Base-by-base conservation (phyloP, 345 rosid genomes). In the Lepidium sativum region DNA sequence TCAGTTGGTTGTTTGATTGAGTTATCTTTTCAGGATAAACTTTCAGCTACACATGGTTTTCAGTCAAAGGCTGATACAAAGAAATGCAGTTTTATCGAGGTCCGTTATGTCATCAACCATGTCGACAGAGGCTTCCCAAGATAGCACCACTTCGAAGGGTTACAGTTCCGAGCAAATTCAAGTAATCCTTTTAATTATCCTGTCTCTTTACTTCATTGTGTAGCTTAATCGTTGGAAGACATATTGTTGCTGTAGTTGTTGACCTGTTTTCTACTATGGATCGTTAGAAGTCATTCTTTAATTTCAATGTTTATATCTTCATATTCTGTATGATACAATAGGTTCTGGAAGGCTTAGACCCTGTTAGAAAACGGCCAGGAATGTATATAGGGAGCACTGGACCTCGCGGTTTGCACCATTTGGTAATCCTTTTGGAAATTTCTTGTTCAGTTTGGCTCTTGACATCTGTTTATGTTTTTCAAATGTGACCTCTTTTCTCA, bases 351-450 rank as follows among this genome's bases (percentile, higher is more conserved):
- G 99, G 99, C 6, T 79, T 95, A 34, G 99, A 95, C 44, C 95
- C 99, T 48, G 99, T 95, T 5, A 83, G 99, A 56, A 95, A 91
- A 78, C 84, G 99, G 71, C 99, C 99, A 4, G 99, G 96, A 35
- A 94, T 94, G 99, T 94, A 94, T 55, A 94, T 94, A 31, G 99
- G 99, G 48, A 94, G 97, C 68, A 94, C 99, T 1, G 99, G 99
- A 47, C 71, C 89, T 72, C 99, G 99, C 39, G 99, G 99, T 71
- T 79, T 94, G 89, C 99, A 94, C 64, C 99, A 94, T 80, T 69
- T 94, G 95, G 99, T 94, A 80, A 3, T 50, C 10, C 27, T 21
- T 40, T 40, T 55, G 27, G 32, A 9, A 11, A 35, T 65, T 15
- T 51, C 54, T 58, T 54, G 48, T 35, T 59, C 27, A 17, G 17